Percentiles rank a stretch among this genome's conserved stretches.
Conservation (phyloP, 2,329 filamentous ascomycete species). For the Ascochyta lentis region DNA sequence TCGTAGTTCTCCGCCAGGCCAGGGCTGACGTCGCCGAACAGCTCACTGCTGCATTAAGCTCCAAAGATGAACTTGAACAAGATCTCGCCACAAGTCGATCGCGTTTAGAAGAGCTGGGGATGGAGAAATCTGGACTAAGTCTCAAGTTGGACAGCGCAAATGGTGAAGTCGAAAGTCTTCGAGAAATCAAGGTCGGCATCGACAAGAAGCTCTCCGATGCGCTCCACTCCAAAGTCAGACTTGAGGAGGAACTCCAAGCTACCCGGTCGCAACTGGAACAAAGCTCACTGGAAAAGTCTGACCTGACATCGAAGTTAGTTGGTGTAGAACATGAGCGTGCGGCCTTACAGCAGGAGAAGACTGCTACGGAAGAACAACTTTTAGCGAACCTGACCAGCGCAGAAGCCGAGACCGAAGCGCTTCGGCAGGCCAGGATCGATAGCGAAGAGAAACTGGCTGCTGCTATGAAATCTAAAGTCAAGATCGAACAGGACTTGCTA, state of each 20-base stretch:
- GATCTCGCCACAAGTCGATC: constrained; percentile 17
- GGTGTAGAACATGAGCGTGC: background rate
- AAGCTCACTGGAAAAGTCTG: background rate
- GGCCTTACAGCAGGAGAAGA: background rate
- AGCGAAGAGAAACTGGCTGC: constrained; percentile 5
- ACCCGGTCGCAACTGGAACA: constrained; percentile 1
- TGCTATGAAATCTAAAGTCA: background rate
- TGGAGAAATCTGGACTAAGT: constrained; percentile 21
- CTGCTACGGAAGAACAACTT: background rate
- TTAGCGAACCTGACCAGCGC: constrained; percentile 22
- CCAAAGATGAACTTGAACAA: constrained; percentile 1
- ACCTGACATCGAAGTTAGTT: background rate
- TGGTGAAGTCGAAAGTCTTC: constrained; percentile 23
- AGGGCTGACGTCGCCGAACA: constrained; percentile 19
- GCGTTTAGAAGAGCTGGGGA: constrained; percentile 17
- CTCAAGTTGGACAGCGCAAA: constrained; percentile 27
- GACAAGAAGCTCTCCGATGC: background rate
- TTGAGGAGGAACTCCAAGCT: constrained; percentile 1
- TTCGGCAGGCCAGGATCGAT: constrained; percentile 21
- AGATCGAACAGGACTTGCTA: constrained; percentile 4
- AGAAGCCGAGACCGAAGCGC: constrained; percentile 23
- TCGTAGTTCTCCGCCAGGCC: constrained; percentile 19
- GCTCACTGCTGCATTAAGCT: background rate
- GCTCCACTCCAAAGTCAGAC: background rate
- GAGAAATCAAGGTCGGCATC: constrained; percentile 18